Conservation (phyloP, 495 filamentous ascomycete species). For the Chaetomium tenue region DNA sequence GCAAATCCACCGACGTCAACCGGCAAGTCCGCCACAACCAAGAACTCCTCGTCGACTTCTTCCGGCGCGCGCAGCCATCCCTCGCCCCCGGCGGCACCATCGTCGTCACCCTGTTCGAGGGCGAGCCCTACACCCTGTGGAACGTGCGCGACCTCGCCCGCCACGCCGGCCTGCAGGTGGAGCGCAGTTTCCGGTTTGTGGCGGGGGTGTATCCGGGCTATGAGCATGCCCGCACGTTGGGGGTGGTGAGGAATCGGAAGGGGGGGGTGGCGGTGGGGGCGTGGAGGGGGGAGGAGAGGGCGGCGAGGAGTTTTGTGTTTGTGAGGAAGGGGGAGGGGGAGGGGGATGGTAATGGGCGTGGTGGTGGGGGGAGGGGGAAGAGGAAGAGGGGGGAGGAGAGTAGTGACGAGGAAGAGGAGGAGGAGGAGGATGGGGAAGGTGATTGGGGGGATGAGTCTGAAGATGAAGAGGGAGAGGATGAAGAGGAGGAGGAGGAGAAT, state of each 20-base stretch:
- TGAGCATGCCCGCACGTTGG: constrained; percentile 81
- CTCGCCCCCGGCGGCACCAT: constrained; percentile 60
- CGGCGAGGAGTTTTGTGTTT: constrained; percentile 77
- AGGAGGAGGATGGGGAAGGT: constrained; percentile 17
- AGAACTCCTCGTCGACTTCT: constrained; percentile 81
- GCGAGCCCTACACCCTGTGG: constrained; percentile 91
- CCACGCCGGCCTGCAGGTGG: constrained; percentile 71
- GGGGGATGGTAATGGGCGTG: constrained; percentile 12
- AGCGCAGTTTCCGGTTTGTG: constrained; percentile 74
- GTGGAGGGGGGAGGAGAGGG: constrained; percentile 78
- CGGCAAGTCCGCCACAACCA: constrained; percentile 91
- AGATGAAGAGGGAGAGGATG: not conserved
- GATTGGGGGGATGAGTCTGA: constrained; percentile 3
- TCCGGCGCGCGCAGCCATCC: constrained; percentile 54
- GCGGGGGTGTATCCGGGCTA: constrained; percentile 78
- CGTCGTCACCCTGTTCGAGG: constrained; percentile 85
- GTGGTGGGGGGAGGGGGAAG: constrained; percentile 29
- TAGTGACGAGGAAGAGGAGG: constrained; percentile 17
- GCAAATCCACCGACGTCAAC: constrained; percentile 87
- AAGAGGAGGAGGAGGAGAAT: not conserved
- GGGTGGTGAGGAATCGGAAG: constrained; percentile 62
- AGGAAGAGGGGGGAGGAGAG: constrained; percentile 27
- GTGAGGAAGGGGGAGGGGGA: constrained; percentile 52
- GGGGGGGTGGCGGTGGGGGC: constrained; percentile 45
- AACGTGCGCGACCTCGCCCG: constrained; percentile 83